Evolutionary conservation across 2,329 filamentous ascomycete genomes (phyloP).

Genomic region (Pyricularia sp.): DNA sequence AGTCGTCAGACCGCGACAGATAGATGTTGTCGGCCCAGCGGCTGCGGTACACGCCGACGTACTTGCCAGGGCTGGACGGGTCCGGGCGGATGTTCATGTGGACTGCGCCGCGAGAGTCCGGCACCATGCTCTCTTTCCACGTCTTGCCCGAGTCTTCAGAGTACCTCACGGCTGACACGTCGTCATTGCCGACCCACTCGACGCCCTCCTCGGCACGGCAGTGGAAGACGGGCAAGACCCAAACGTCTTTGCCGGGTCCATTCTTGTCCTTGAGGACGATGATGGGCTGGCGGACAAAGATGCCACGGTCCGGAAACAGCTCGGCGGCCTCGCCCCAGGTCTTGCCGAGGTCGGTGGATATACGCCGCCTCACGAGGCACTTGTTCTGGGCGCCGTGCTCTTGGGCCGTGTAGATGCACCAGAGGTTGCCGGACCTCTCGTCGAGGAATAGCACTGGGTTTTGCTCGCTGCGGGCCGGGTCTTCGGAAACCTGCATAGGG

Average conservation of each 20-base stretch:
- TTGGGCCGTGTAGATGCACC: conserved; percentile 31
- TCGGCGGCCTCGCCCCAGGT: conserved; percentile 22
- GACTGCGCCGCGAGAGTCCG: conserved; percentile 23
- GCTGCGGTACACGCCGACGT: conserved; percentile 26
- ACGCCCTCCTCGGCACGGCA: conserved; percentile 25
- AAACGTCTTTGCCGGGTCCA: conserved; percentile 14
- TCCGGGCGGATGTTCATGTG: conserved; percentile 28
- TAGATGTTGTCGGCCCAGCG: conserved; percentile 31
- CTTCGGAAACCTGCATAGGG: conserved; percentile 23
- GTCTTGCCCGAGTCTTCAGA: conserved; percentile 23
- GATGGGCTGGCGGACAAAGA: conserved; percentile 28
- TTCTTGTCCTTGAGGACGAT: conserved; percentile 17
- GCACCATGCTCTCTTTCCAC: conserved; percentile 24
- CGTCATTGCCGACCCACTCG: conserved; percentile 30
- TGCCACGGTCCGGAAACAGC: conserved; percentile 21
- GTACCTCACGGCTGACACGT: conserved; percentile 25
- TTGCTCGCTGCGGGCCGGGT: conserved; percentile 27
- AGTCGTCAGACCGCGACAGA: conserved; percentile 23
- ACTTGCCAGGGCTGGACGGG: conserved; percentile 11
- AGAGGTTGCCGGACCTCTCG: conserved; percentile 20
- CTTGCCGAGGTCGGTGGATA: conserved; percentile 19
- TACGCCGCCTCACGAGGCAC: conserved; percentile 22
- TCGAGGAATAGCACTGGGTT: conserved; percentile 28
- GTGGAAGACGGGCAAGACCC: conserved; percentile 29
- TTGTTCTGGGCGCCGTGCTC: conserved; percentile 29